Evolutionary conservation across 768 basidiomycete species (phyloP), one percentile per base, ranked within the genome.

Genomic region (Chalciporus sphaerocephalus): DNA sequence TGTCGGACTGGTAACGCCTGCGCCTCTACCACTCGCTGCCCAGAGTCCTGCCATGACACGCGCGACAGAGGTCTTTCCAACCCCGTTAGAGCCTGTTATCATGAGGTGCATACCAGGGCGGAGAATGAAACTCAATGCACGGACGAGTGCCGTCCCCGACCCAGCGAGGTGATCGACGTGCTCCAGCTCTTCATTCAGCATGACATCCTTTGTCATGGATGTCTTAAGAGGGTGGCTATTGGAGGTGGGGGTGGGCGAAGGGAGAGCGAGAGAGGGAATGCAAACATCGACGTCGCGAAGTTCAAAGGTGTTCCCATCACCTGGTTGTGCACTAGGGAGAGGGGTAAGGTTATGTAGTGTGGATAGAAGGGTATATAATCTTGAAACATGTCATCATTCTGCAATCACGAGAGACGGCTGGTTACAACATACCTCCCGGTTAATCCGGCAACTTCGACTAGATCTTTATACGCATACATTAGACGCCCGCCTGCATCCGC

Each of bases 381-480:
- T 81, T 32, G 6, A 5, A 0, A n/a, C 3, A 24, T 30, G 6
- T 58, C 38, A 52, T n/a, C 38, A 11, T 25, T 27, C 4, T n/a
- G 18, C 20, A 9, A 6, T 33, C 23, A 22, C 7, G n/a, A 2
- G 4, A 34, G 12, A 33, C 3, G 15, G 23, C 1, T 4, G 17
- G 9, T 16, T 21, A 3, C 13, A 8, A 40, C 54, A 22, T 44
- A 62, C 62, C 62, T 61, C 22, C 85, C 85, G 2, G 95, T 96
- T 46, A 94, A 80, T 9, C 95, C 95, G 5, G 92, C 92, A n/a
- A 97, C 79, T 62, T 95, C 92, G 18, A 96, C 80, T 6, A 97
- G 71, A 56, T 97, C 95, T 61, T 96, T 98, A 62, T 94, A 92
- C 0, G 92, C 92, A 60, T 92, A 94, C 94, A 98, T 97, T 37